Percentiles rank a stretch among this genome's conserved stretches.
These are phyloP conservation scores for Thelonectria discophora DNA, from an alignment of 2,329 filamentous ascomycete species.

Conservation along the genomic window DNA sequence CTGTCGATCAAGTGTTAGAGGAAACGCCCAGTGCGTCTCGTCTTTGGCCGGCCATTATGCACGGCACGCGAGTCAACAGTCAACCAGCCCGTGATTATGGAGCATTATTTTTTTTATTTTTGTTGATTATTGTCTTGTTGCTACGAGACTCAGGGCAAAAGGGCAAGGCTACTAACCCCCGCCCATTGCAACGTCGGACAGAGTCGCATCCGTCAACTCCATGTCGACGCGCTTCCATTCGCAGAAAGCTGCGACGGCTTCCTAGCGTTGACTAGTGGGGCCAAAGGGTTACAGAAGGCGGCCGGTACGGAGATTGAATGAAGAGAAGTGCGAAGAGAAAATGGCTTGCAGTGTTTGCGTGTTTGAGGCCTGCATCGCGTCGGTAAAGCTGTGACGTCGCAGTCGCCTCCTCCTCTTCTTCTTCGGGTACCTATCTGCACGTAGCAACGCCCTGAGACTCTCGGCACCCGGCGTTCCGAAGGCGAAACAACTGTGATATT, in stretches of 20 bases:
- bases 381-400: constrained; percentile 25
- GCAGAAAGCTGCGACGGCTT: constrained; percentile 13
- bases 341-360: not conserved
- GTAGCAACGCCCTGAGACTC: constrained; percentile 1
- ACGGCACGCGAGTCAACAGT: not conserved
- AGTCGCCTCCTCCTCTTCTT: constrained; percentile 2
- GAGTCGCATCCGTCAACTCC: constrained; percentile 7
- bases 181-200: constrained; percentile 13
- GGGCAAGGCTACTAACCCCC: not conserved
- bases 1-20: constrained; percentile 25
- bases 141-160: not conserved
- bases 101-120: too few relatives aligned
- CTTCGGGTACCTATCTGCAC: constrained; percentile 5
- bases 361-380: constrained; percentile 9
- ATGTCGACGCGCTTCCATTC: constrained; percentile 10
- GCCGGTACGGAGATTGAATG: too few relatives aligned
- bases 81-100: too few relatives aligned
- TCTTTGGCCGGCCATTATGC: not conserved
- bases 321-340: too few relatives aligned
- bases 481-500: constrained; percentile 23
- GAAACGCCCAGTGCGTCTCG: constrained; percentile 12
- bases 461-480: constrained; percentile 10
- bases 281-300: not conserved
- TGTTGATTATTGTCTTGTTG: not conserved
- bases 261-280: constrained; percentile 10